Evolutionary conservation across 441 rosid species (phyloP).

Genomic region (Isatis lusitanica): DNA sequence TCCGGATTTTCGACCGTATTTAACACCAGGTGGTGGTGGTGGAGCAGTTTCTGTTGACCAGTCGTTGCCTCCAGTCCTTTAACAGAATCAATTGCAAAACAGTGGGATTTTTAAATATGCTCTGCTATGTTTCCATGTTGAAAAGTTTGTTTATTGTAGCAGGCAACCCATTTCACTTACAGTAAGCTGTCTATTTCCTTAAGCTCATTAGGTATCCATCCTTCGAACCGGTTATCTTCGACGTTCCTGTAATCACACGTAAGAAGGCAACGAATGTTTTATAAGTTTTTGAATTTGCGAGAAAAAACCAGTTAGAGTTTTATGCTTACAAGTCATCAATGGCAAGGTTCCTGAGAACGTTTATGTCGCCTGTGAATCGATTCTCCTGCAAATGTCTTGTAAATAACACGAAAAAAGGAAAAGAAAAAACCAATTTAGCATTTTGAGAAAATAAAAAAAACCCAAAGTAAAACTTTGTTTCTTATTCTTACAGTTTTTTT

Average conservation of each 20-base stretch:
- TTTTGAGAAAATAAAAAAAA: not conserved
- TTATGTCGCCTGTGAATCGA: constrained; percentile 64
- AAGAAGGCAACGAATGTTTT: not conserved
- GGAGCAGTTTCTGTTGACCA: constrained; percentile 78
- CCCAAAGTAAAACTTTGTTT: not conserved
- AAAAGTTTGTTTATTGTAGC: constrained; percentile 6
- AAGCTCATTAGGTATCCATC: constrained; percentile 82
- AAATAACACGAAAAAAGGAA: not conserved
- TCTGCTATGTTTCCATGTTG: not conserved
- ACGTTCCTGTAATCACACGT: constrained; percentile 54
- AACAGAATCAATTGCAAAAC: constrained; percentile 26
- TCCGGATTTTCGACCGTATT: constrained; percentile 26
- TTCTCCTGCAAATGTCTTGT: constrained; percentile 76
- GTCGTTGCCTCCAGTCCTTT: constrained; percentile 79
- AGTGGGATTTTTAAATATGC: not conserved
- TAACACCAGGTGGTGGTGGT: constrained; percentile 80
- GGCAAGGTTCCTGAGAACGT: constrained; percentile 68
- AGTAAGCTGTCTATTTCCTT: constrained; percentile 54
- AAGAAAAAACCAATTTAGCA: not conserved
- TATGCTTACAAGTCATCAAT: constrained; percentile 68
- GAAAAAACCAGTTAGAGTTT: not conserved
- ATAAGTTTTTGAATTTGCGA: not conserved
- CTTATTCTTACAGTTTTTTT: constrained; percentile 54
- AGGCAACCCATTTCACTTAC: constrained; percentile 47
- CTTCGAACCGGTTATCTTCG: constrained; percentile 70